Evolutionary conservation across 2,329 filamentous ascomycete genomes (phyloP), one percentile per base, ranked within the genome.

Genomic region (Hypocreales sp.): DNA sequence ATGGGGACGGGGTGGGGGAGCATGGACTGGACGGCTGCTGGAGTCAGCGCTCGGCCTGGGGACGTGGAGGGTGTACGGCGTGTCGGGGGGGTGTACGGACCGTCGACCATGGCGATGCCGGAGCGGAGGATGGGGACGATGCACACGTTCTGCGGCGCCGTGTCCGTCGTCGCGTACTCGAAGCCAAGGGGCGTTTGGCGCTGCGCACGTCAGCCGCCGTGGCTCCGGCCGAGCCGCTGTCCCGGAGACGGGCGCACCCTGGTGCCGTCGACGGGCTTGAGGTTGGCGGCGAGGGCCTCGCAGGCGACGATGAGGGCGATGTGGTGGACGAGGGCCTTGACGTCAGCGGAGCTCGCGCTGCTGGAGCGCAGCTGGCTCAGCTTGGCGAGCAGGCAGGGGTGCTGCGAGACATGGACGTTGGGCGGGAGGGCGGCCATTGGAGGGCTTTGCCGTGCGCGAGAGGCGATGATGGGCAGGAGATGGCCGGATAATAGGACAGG

Each of bases 61-160:
- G n/a, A n/a, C n/a, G n/a, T n/a, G n/a, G n/a, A n/a, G 4, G 5
- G 19, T 4, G 5, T 5, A 15, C 17, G n/a, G 7, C 4, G n/a
- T 8, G 10, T 15, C 13, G n/a, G 20, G 7, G 13, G 20, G 24
- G 22, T 20, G 22, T 17, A 48, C 50, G 14, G 41, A 79, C 77
- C 79, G 46, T 92, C 81, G 23, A 92, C 69, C 86, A 95, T 94
- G 49, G 73, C 81, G 22, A 94, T 63, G 15, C 87, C 87, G 4
- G 82, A 92, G 34, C 87, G 71, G n/a, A 95, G 69, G 51, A 95
- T 92, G 20, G 87, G 87, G 3, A 95, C 77, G 28, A 95, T 67
- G 28, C 77, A 86, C 40, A 94, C 69, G 32, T 67, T 67, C 26
- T 63, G 55, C 1, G 81, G 77, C 5, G 65, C 52, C 37, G 82